These are phyloP conservation scores for Rhizophlyctis rosea DNA, from an alignment of 192 early-diverging fungal genomes.

Conservation along the genomic window DNA sequence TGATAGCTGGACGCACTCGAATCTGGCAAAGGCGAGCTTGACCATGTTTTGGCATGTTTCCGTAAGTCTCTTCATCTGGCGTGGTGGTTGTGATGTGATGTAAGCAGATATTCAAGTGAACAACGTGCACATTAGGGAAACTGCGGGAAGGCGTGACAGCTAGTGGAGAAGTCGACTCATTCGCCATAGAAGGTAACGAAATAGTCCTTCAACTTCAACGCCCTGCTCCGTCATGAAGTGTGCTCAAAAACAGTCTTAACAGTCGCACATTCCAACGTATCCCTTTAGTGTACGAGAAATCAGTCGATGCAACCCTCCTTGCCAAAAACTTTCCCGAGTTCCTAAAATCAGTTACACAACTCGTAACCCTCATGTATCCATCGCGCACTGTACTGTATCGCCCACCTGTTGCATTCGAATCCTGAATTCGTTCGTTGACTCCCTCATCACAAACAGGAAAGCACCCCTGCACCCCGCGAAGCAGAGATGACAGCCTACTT, in stretches of 20 bases:
- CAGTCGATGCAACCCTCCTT: conserved; percentile 25
- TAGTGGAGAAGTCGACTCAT: conserved; percentile 17
- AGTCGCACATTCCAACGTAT: background rate
- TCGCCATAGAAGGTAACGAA: conserved; percentile 23
- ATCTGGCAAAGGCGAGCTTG: conserved; percentile 3
- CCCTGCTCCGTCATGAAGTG: too few relatives aligned
- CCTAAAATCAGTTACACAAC: conserved; percentile 30
- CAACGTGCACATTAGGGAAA: conserved; percentile 22
- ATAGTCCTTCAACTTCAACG: too few relatives aligned
- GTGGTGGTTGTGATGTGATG: background rate
- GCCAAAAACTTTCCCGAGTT: conserved; percentile 37
- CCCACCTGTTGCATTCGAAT: too few relatives aligned
- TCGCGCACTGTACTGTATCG: background rate
- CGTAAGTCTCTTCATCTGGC: conserved; percentile 15
- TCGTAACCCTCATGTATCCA: conserved; percentile 30
- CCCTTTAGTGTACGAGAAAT: conserved; percentile 33
- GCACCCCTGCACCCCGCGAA: conserved; percentile 6
- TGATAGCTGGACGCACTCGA: background rate
- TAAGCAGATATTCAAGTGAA: background rate
- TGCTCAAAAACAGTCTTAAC: conserved; percentile 1
- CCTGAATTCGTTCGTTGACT: too few relatives aligned
- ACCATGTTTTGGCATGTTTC: conserved; percentile 18
- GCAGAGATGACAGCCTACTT: conserved; percentile 16
- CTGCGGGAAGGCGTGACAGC: conserved; percentile 36
- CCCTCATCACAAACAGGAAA: too few relatives aligned